Evolutionary conservation across 2,329 filamentous ascomycete species (phyloP), one percentile per base, ranked within the genome.

Genomic region (Berkeleyomyces rouxiae): DNA sequence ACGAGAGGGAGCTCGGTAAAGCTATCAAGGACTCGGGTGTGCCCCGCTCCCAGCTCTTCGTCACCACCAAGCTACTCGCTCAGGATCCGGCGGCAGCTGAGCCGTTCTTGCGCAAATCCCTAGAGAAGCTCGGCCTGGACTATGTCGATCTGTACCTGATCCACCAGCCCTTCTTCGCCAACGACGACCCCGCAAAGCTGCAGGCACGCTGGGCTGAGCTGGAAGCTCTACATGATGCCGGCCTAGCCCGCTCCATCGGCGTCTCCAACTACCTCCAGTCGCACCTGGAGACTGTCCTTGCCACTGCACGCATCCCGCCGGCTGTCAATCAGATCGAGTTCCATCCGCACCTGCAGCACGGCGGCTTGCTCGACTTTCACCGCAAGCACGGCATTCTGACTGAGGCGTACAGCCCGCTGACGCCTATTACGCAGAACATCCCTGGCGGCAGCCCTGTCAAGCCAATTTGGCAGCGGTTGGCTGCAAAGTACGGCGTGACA

Each of bases 311-410:
- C 67, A 71, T 86, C 65, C 70, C 76, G 2, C 88, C 88, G 0
- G 83, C 81, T 5, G 80, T 87, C 66, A 91, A 92, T 75, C 88
- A 93, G 77, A 87, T 92, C 69, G 88, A 92, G 75, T 84, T 82
- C 69, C 86, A 93, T 72, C 87, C 88, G 0, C 88, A 89, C 70
- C 76, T 87, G 60, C 85, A 87, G 72, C 85, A 86, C 70, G 77
- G 76, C 4, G 75, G 78, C 64, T 74, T 87, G 10, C 62, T 87
- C 40, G 72, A 75, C 13, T 87, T 80, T 72, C 79, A 79, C 71
- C 77, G 76, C 67, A 71, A 78, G 68, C 74, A 85, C 68, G 72
- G 75, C 62, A 86, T 88, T 66, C 78, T 80, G 3, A 71, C 79
- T 2, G 73, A 77, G 4, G 78, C 79, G 7, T 86, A 83, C 70